Base-by-base conservation (phyloP, 2,329 filamentous ascomycete species). In the Claviceps citrina region DNA sequence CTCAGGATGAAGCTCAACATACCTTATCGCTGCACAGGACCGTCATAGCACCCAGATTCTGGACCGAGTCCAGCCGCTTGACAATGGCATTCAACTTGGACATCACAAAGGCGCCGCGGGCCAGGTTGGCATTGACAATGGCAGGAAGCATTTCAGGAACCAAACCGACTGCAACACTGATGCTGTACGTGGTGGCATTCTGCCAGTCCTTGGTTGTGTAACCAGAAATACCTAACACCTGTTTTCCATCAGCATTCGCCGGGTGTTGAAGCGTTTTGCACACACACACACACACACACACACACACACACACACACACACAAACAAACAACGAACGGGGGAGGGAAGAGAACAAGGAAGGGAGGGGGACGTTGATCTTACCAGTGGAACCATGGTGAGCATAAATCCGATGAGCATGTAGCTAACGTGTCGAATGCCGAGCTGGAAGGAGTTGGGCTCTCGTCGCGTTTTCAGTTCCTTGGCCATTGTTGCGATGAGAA, bases 21-120 rank as follows among this genome's bases (percentile, higher is more conserved):
- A 50, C 49, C 49, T 55, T 55, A 33, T 55, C 52, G 36, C 53
- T 54, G 41, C 52, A 55, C 1, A 55, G 44, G 8, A 55, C 43
- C 5, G 51, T 48, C 50, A 55, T 55, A 22, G 53, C 52, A 10
- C 52, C 53, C 1, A 55, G 39, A 27, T 54, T 53, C 39, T 55
- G 52, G 8, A 55, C 50, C 8, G 50, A 51, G 43, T 55, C 50
- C 25, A 54, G 54, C 42, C 63, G 48, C 43, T 52, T 52, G 36
- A 57, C 55, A 38, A 65, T 51, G 27, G 56, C 53, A 48, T 58
- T 56, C 49, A 60, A 58, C 44, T 51, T 52, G 33, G 52, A 54
- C 1, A 55, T 30, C 1, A 51, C 37, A 12, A 48, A 48, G 16
- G 51, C 51, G 7, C 51, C 50, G 10, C 50, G 50, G 7, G 53